Conservation (phyloP, 768 basidiomycete genomes). For the Butyriboletus loyo region DNA sequence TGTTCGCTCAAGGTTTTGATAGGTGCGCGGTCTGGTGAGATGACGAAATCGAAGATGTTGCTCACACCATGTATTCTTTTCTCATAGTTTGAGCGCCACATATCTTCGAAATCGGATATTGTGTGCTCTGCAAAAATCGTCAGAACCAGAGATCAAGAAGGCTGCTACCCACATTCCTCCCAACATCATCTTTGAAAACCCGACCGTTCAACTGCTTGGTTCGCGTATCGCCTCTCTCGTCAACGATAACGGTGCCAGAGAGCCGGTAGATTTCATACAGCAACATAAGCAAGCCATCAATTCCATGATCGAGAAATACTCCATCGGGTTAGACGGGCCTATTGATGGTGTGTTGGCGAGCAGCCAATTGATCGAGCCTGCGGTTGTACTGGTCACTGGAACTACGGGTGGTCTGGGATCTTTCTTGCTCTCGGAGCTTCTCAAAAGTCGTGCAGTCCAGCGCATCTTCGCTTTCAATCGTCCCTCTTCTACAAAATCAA, state of each 20-base stretch:
- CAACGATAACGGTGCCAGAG: not conserved
- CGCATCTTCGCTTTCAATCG: conserved; percentile 36
- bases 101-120: conserved; percentile 25
- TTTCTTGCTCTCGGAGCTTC: conserved; percentile 31
- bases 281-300: conserved; percentile 28
- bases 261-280: not conserved
- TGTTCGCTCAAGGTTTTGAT: conserved; percentile 37
- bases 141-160: conserved; percentile 26
- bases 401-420: conserved; percentile 42
- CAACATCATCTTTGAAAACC: conserved; percentile 37
- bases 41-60: too few species aligned
- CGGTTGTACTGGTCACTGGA: conserved; percentile 38
- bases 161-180: conserved; percentile 25
- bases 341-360: conserved; percentile 8
- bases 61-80: not conserved
- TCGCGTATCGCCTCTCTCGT: conserved; percentile 16
- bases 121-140: conserved; percentile 29
- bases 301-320: conserved; percentile 42
- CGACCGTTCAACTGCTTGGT: conserved; percentile 38
- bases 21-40: conserved; percentile 24
- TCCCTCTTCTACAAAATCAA: conserved; percentile 10
- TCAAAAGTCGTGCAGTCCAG: conserved; percentile 20
- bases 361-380: conserved; percentile 2
- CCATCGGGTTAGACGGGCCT: conserved; percentile 11
- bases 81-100: conserved; percentile 28